Evolutionary conservation across 2,329 filamentous ascomycete species (phyloP), one percentile per base, ranked within the genome.

Genomic region (Rhynchosporium agropyri): DNA sequence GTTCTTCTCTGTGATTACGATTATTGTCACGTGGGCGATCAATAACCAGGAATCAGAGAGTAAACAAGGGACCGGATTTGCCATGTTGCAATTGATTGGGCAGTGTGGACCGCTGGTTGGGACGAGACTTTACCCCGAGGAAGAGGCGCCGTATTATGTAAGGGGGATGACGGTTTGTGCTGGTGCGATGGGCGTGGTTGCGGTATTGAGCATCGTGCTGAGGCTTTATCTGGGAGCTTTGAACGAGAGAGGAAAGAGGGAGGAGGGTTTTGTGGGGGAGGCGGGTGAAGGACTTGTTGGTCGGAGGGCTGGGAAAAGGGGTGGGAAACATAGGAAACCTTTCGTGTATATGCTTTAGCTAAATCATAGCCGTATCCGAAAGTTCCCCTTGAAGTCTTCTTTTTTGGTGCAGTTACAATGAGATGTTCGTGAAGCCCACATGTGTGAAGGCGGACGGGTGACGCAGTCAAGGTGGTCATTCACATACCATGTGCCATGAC

Each of bases 21-120:
- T 96, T 38, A 89, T 93, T 68, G 90, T 97, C 62, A 89, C 91
- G 1, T 97, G 92, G 92, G 91, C 85, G 42, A 84, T 97, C 72
- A 96, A 96, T 73, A 97, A 96, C 75, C 90, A 95, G 73, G 78
- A 83, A 59, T 86, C 81, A 12, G 85, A 88, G 65, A 84, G 84
- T 58, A 84, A 86, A 6, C 89, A 90, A 68, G 91, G 91, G 0
- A 86, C 86, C 1, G 91, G 89, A 1, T 90, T 96, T 71, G 91
- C 89, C 0, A 80, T 97, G 38, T 76, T 97, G 72, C 93, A 97
- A 75, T 72, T 92, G 42, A 82, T 97, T 13, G 93, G 74, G 0
- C 74, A 75, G 58, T 74, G 71, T 63, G 74, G 74, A 2, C 74
- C 74, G 0, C 57, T 84, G 9, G 69, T 84, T 0, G 82, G 82